Evolutionary conservation across 1,284 basidiomycete species (phyloP).

Genomic region (Golubevia pallescens): DNA sequence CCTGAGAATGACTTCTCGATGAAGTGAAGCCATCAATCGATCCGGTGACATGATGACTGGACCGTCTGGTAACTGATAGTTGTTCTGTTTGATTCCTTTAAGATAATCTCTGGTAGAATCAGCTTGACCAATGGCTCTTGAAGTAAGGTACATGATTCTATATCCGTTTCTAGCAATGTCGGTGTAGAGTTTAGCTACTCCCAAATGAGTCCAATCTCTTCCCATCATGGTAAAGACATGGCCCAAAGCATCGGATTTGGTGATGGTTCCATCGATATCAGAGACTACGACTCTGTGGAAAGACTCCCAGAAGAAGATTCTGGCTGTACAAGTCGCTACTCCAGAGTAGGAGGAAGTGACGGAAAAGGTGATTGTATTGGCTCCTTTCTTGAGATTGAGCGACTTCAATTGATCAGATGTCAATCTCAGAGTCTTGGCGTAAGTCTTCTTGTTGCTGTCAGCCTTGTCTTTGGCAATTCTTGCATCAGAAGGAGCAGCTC

Average conservation of each 20-base stretch:
- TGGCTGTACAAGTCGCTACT: conserved; percentile 79
- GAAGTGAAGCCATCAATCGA: conserved; percentile 88
- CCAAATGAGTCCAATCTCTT: conserved; percentile 98
- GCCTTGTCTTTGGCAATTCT: conserved; percentile 4
- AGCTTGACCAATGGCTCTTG: conserved; percentile 95
- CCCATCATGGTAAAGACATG: conserved; percentile 99
- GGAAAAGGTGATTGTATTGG: conserved; percentile 92
- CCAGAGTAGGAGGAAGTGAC: conserved; percentile 82
- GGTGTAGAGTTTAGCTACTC: conserved; percentile 97
- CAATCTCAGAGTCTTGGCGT: conserved; percentile 61
- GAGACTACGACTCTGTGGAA: conserved; percentile 89
- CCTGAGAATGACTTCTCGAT: conserved; percentile 73
- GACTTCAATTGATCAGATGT: conserved; percentile 62
- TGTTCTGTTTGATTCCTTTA: conserved; percentile 91
- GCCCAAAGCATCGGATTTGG: conserved; percentile 95
- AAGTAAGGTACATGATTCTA: conserved; percentile 97
- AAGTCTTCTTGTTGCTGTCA: conserved; percentile 39
- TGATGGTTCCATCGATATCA: conserved; percentile 99
- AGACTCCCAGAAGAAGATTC: conserved; percentile 94
- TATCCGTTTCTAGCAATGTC: conserved; percentile 95
- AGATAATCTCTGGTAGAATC: conserved; percentile 96
- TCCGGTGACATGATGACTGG: conserved; percentile 99
- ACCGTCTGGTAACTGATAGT: conserved; percentile 93
- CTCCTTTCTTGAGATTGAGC: conserved; percentile 82
- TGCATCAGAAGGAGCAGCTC: background rate